Evolutionary conservation across 2,329 filamentous ascomycete species (phyloP).

Genomic region (Ceratocystis huliohia): DNA sequence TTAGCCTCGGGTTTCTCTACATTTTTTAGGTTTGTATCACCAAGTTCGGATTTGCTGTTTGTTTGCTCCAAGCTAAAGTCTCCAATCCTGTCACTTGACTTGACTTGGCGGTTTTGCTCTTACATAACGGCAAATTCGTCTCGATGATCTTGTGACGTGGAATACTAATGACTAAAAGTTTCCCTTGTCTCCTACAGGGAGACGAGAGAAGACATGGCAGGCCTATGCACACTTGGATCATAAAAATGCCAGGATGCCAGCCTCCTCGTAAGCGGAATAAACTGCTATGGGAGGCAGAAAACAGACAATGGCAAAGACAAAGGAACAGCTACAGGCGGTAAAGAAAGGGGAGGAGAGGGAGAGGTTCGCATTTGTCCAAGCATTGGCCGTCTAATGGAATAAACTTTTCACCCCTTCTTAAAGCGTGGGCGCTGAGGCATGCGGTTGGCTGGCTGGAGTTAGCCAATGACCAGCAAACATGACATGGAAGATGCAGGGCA

Average conservation of each 20-base stretch:
- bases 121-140: not conserved
- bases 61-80: not conserved
- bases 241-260: too few species aligned
- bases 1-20: not conserved
- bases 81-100: not conserved
- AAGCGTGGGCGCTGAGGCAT: not conserved
- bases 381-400: not conserved
- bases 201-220: too few species aligned
- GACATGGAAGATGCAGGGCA: not conserved
- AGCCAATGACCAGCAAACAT: not conserved
- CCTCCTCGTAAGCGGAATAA: not conserved
- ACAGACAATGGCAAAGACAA: not conserved
- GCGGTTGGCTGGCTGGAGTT: not conserved
- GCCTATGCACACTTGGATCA: too few species aligned
- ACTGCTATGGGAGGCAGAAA: not conserved
- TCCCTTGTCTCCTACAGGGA: not conserved
- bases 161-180: not conserved
- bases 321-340: not conserved
- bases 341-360: not conserved
- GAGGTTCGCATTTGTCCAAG: not conserved
- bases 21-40: not conserved
- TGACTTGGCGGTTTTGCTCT: not conserved
- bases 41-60: too few species aligned
- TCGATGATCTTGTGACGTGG: constrained; percentile 2
- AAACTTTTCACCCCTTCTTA: not conserved